Evolutionary conservation across 805 yeast genomes (phyloP).

Genomic region (Phaffomyces thermotolerans): DNA sequence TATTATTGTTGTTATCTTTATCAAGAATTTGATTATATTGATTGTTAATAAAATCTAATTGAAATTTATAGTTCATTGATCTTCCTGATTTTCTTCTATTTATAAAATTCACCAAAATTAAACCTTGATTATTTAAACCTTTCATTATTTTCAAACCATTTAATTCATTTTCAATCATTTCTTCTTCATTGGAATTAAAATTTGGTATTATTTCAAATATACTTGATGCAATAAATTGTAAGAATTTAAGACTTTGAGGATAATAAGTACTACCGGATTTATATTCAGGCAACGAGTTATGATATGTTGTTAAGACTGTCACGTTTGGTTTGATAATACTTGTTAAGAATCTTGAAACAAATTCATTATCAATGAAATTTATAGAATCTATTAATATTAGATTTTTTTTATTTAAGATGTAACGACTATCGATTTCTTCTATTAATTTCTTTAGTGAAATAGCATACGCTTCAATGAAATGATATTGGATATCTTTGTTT

Average conservation of each 20-base stretch:
- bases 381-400: constrained; percentile 61
- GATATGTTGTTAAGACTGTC: constrained; percentile 41
- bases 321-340: constrained; percentile 40
- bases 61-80: constrained; percentile 48
- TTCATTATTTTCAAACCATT: constrained; percentile 41
- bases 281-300: constrained; percentile 34
- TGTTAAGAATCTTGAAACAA: constrained; percentile 44
- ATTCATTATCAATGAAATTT: constrained; percentile 43
- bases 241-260: constrained; percentile 46
- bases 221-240: constrained; percentile 69
- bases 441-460: constrained; percentile 21
- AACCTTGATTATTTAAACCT: constrained; percentile 37
- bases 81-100: constrained; percentile 85
- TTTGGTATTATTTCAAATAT: constrained; percentile 55
- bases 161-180: constrained; percentile 35
- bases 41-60: constrained; percentile 44
- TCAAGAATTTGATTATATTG: constrained; percentile 26
- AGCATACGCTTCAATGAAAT: constrained; percentile 40
- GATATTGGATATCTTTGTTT: constrained; percentile 2
- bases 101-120: constrained; percentile 44
- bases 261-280: constrained; percentile 26
- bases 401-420: constrained; percentile 23
- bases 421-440: constrained; percentile 14
- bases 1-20: constrained; percentile 19
- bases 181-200: constrained; percentile 35